These are phyloP conservation scores for Helotiales sp. DNA, from an alignment of 2,329 filamentous ascomycete genomes.

Conservation along the genomic window DNA sequence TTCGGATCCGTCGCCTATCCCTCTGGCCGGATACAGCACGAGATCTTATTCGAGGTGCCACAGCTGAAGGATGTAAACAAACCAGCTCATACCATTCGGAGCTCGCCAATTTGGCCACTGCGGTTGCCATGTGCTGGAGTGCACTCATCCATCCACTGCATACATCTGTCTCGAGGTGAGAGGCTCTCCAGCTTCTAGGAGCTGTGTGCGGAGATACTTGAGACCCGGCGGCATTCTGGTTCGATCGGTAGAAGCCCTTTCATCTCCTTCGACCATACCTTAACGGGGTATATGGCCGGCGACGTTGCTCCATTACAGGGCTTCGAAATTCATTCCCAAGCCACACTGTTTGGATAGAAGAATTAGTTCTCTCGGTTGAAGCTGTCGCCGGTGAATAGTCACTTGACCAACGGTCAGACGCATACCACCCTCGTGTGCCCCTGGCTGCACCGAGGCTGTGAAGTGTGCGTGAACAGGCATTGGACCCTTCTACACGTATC, in stretches of 20 bases:
- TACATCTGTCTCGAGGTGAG: neutral
- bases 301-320: neutral
- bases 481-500: neutral
- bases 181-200: neutral
- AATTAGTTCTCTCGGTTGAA: slow-evolving; percentile 4
- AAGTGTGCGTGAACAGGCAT: neutral
- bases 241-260: slow-evolving; percentile 4
- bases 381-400: neutral
- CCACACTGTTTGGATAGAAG: slow-evolving; percentile 3
- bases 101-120: neutral
- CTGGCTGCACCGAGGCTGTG: neutral
- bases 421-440: neutral
- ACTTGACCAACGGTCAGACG: slow-evolving; percentile 1
- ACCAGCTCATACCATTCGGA: neutral
- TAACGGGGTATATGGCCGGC: neutral
- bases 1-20: slow-evolving; percentile 5
- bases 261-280: neutral
- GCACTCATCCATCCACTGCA: neutral
- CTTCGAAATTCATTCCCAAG: slow-evolving; percentile 1
- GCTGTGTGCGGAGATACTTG: neutral
- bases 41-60: neutral
- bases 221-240: slow-evolving; percentile 7
- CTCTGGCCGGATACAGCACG: neutral
- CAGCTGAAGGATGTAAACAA: neutral
- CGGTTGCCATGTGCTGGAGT: neutral